Conservation (phyloP, 257 asterid genomes). For the Solanum commersonii region DNA sequence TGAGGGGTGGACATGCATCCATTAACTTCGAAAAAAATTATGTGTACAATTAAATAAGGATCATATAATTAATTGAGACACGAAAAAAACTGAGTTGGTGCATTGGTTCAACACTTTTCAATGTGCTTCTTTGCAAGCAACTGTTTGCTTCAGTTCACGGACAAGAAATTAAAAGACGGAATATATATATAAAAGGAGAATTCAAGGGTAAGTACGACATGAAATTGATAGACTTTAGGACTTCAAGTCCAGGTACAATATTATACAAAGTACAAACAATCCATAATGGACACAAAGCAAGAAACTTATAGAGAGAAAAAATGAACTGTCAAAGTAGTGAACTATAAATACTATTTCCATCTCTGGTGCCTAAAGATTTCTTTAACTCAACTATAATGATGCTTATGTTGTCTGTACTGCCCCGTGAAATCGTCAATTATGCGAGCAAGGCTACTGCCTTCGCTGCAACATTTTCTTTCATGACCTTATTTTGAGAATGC, state of each 20-base stretch:
- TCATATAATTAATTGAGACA: neutral
- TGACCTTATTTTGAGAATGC: neutral
- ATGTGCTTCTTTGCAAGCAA: neutral
- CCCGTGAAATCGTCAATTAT: conserved; percentile 46
- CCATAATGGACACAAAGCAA: neutral
- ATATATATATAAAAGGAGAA: neutral
- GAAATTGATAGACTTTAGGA: neutral
- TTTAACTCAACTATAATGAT: conserved; percentile 34
- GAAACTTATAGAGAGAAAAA: neutral
- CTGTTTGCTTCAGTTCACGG: neutral
- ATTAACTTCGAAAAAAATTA: no score
- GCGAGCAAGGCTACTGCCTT: conserved; percentile 34
- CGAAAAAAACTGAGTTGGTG: neutral
- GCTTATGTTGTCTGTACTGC: conserved; percentile 45
- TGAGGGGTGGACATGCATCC: neutral
- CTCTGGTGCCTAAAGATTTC: neutral
- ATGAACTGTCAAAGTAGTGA: neutral
- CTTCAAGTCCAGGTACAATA: neutral
- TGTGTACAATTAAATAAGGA: no score
- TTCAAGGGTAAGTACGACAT: neutral
- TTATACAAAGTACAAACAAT: neutral
- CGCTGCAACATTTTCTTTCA: neutral
- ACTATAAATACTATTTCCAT: neutral
- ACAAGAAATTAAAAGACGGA: neutral
- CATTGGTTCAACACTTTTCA: neutral